phyloP scores from a whole-genome alignment of 768 basidiomycete species.

The Strobilomyces dryophilus region DNA sequence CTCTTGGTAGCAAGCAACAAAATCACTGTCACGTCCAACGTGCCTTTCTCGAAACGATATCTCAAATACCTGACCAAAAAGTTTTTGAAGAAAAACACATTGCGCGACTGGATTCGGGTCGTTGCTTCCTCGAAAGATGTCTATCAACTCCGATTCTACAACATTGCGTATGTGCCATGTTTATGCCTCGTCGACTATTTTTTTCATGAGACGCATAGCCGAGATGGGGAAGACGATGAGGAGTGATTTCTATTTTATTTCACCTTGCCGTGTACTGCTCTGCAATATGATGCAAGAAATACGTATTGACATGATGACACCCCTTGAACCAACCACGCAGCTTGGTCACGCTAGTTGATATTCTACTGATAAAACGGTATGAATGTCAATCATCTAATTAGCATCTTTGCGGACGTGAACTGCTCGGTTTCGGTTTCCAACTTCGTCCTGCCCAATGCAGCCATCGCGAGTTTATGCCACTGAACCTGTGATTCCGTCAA shows the following conservation, averaged over 20 bases:
- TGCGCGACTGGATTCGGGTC: slow-evolving; percentile 97
- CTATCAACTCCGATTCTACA: slow-evolving; percentile 95
- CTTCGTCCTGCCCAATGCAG: slow-evolving; percentile 54
- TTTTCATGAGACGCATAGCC: slow-evolving; percentile 24
- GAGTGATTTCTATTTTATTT: slow-evolving; percentile 26
- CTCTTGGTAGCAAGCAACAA: slow-evolving; percentile 59
- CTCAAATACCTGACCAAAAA: slow-evolving; percentile 99
- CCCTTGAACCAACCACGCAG: background rate
- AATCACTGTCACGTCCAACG: slow-evolving; percentile 79
- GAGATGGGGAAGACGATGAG: slow-evolving; percentile 53
- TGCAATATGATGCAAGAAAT: slow-evolving; percentile 8
- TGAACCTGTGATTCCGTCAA: slow-evolving; percentile 53
- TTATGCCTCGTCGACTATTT: background rate
- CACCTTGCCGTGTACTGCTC: background rate
- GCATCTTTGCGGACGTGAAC: slow-evolving; percentile 10
- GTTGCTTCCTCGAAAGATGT: slow-evolving; percentile 91
- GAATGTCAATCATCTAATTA: slow-evolving; percentile 13
- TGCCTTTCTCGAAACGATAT: slow-evolving; percentile 95
- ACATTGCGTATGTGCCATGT: slow-evolving; percentile 64
- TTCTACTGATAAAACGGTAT: background rate
- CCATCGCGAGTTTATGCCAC: slow-evolving; percentile 74
- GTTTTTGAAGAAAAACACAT: slow-evolving; percentile 95
- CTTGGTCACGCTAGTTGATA: background rate
- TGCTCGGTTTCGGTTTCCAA: slow-evolving; percentile 26
- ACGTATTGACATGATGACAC: background rate